phyloP scores from a whole-genome alignment of 371 early-diverging fungal genomes.

The Haplosporangium sp. region DNA sequence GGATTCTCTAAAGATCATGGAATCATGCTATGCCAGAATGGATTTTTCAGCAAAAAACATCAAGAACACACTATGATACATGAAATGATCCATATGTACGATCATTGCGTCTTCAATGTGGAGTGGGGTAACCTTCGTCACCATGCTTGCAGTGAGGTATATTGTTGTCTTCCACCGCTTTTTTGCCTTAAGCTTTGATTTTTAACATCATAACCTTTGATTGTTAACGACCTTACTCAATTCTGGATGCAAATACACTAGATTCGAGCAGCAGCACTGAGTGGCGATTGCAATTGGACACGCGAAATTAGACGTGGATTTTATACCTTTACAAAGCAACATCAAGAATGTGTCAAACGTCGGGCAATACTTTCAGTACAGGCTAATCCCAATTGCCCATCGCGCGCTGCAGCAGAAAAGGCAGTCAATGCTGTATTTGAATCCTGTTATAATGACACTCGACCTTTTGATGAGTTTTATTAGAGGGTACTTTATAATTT shows the following conservation, averaged over 20 bases:
- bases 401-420: conserved; percentile 83
- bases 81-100: conserved; percentile 97
- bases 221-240: neutral
- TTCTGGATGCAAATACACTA: conserved; percentile 29
- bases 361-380: conserved; percentile 85
- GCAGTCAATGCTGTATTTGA: conserved; percentile 91
- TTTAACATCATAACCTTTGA: neutral
- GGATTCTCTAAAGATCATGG: conserved; percentile 86
- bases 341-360: conserved; percentile 93
- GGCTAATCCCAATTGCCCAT: conserved; percentile 81
- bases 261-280: conserved; percentile 91
- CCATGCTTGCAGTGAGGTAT: conserved; percentile 92
- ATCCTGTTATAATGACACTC: conserved; percentile 92
- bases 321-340: conserved; percentile 86
- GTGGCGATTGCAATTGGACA: conserved; percentile 92
- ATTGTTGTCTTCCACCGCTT: neutral
- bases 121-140: conserved; percentile 89
- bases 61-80: conserved; percentile 94
- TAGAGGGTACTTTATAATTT: neutral
- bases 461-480: conserved; percentile 95
- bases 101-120: conserved; percentile 84
- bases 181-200: neutral
- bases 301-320: conserved; percentile 89
- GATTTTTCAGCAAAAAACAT: conserved; percentile 75
- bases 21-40: conserved; percentile 89